Evolutionary conservation across 2,329 filamentous ascomycete species (phyloP), one percentile per base, ranked within the genome.

Genomic region (Hortaea werneckii): DNA sequence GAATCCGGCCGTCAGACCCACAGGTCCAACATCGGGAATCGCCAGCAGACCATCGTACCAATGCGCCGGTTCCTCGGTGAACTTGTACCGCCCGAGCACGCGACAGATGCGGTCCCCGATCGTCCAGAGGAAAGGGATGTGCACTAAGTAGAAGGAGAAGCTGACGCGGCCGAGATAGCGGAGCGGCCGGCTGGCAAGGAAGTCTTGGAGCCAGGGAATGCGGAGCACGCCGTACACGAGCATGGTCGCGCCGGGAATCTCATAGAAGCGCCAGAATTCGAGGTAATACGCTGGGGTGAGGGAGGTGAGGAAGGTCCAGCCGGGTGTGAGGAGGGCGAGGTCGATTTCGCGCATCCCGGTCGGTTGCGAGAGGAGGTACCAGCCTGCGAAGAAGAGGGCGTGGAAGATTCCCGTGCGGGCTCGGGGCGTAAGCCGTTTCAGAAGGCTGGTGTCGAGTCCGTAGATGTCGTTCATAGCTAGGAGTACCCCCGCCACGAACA

Each of bases 381-480:
- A 51, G 0, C 70, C 63, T 10, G 74, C 59, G 54, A 82, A 82
- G 58, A 79, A 67, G 10, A 76, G 68, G 51, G 73, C 74, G 55
- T 47, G 38, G 26, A 37, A 11, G 8, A 34, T 3, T 28, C 29
- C 10, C 13, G 20, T 41, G n/a, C 26, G 12, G 20, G 37, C n/a
- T 11, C 1, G 9, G n/a, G 38, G n/a, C 12, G 26, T 45, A 27
- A 50, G 13, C 10, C 29, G 20, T 20, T 29, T 29, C 12, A 28
- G 29, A 6, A 47, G 9, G 5, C 20, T 28, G 9, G 20, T 38
- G 34, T 47, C 45, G 8, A 50, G 32, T 12, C 76, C 77, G 65
- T 72, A 77, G 20, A 77, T 78, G 58, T 85, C 81, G 2, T 72
- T 72, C 41, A 83, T 71, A 57, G 82, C 83, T 56, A 85, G 66